These are phyloP conservation scores for Aspergillus sparsus DNA, from an alignment of 495 filamentous ascomycete genomes.

Conservation along the genomic window DNA sequence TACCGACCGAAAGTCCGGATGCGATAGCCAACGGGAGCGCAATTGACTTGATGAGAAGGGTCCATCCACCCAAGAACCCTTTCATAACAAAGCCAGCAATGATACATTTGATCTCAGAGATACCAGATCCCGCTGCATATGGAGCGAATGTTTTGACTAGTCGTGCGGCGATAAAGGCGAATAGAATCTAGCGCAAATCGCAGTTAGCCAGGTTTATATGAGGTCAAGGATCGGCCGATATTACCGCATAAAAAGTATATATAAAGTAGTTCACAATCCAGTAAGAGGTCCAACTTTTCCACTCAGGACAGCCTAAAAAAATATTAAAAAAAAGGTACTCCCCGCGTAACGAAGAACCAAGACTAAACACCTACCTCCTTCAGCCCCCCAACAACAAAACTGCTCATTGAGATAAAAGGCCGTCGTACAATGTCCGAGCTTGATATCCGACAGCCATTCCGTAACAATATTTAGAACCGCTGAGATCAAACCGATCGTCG, in stretches of 20 bases:
- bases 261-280: constrained; percentile 80
- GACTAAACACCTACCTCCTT: constrained; percentile 62
- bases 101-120: constrained; percentile 99
- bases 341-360: neutral
- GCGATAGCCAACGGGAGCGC: constrained; percentile 89
- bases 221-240: constrained; percentile 19
- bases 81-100: constrained; percentile 99
- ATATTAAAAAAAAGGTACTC: constrained; percentile 8
- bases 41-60: constrained; percentile 90
- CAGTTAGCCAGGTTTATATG: constrained; percentile 6
- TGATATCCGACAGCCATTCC: constrained; percentile 95
- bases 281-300: constrained; percentile 84
- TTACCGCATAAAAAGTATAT: constrained; percentile 86
- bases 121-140: constrained; percentile 95
- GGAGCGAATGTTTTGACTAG: constrained; percentile 93
- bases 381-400: constrained; percentile 98
- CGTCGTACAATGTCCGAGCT: constrained; percentile 89
- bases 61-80: constrained; percentile 91
- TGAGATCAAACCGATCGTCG: constrained; percentile 89
- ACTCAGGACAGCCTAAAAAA: constrained; percentile 73
- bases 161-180: constrained; percentile 78
- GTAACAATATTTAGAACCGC: constrained; percentile 94
- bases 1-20: constrained; percentile 92
- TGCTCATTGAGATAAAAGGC: constrained; percentile 97
- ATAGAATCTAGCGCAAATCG: constrained; percentile 60